Evolutionary conservation across 2,329 filamentous ascomycete genomes (phyloP), one percentile per base, ranked within the genome.

Genomic region (Penicillium sp.): DNA sequence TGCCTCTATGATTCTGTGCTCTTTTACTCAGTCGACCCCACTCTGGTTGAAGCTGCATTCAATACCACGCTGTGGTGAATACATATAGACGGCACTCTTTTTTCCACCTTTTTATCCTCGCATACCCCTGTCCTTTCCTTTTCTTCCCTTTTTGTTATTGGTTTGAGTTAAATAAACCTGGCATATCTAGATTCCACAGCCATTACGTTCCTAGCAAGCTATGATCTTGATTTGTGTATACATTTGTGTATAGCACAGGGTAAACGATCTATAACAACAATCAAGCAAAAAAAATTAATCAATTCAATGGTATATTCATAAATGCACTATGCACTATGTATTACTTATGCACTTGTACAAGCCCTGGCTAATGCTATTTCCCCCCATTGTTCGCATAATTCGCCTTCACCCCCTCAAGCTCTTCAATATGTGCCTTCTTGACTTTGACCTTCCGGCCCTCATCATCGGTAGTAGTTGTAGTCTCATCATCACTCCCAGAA

Each of bases 401-500:
- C 16, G 76, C 48, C 55, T 73, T 75, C 23, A 79, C 74, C 5
- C 72, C 72, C 48, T 74, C 71, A 5, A 74, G 72, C 43, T 75
- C 72, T 10, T 70, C 71, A 52, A 70, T 72, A 16, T 63, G 59
- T 4, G 66, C 67, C 19, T 68, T 68, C 41, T 70, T 68, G 6
- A 58, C 60, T 21, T 68, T 63, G 7, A 47, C 58, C 21, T 58
- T 68, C 34, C 52, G 63, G 64, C 61, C 40, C 62, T 69, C 47
- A 58, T 72, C 55, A 34, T 72, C 59, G 2, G 68, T 61, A 49
- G 63, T 56, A 21, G 55, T 45, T 9, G 49, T 50, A 27, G 48
- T 40, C 61, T 76, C 61, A 62, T 71, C 71, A 21, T 90, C 74
- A 68, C 89, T 93, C 65, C 86, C 92, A 1, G 90, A 88, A 60